These are phyloP conservation scores for Nepenthes alata DNA, from an alignment of 179 eudicot species.

Conservation along the genomic window DNA sequence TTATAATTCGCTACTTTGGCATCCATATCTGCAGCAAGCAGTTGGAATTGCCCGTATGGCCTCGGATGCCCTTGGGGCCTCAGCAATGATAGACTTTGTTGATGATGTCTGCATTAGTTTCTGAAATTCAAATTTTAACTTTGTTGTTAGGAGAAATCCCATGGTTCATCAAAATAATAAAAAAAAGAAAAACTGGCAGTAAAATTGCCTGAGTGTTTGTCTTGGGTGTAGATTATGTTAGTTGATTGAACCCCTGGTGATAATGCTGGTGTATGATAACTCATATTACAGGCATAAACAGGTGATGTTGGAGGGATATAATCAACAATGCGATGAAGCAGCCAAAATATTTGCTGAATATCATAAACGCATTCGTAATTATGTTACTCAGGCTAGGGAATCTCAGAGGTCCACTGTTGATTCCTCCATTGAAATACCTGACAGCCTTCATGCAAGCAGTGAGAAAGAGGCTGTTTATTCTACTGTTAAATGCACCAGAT, in stretches of 20 bases:
- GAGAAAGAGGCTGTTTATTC: conserved; percentile 74
- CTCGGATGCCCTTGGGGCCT: too few relatives aligned
- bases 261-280: conserved; percentile 4
- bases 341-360: conserved; percentile 87
- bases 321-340: conserved; percentile 92
- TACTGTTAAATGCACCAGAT: conserved; percentile 64
- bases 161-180: too few relatives aligned
- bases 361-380: conserved; percentile 69
- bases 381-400: conserved; percentile 71
- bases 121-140: too few relatives aligned
- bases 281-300: conserved; percentile 75
- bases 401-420: conserved; percentile 48
- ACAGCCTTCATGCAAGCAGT: conserved; percentile 34
- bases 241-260: not conserved
- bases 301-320: conserved; percentile 77
- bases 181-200: too few relatives aligned
- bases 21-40: too few relatives aligned
- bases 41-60: too few relatives aligned
- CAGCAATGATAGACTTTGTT: too few relatives aligned
- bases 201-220: not conserved
- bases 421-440: conserved; percentile 46
- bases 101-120: too few relatives aligned
- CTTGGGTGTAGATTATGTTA: not conserved
- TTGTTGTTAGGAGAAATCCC: too few relatives aligned
- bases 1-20: too few relatives aligned